These are phyloP conservation scores for Ascochyta viciae-villosae DNA, from an alignment of 2,329 filamentous ascomycete genomes.

Conservation along the genomic window DNA sequence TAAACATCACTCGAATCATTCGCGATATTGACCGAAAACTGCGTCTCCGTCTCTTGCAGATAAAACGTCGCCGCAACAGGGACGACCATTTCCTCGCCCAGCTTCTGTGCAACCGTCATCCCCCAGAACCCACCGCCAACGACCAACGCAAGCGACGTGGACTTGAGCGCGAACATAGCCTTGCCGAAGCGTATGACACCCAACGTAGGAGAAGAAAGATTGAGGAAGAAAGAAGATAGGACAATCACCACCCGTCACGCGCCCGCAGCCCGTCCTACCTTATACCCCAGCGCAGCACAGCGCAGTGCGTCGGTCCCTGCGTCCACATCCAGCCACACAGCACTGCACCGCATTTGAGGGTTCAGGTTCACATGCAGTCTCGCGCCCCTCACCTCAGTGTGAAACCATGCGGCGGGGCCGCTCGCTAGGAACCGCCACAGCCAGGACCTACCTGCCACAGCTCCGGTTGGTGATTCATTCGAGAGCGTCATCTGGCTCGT, in stretches of 20 bases:
- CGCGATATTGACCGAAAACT: conserved; percentile 46
- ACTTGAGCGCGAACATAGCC: not conserved
- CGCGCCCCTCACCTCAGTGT: conserved; percentile 6
- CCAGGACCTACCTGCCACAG: too few relatives aligned
- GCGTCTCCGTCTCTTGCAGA: conserved; percentile 40
- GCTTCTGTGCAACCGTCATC: conserved; percentile 12
- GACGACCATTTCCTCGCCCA: conserved; percentile 17
- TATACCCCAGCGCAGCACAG: not conserved
- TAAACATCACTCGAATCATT: conserved; percentile 44
- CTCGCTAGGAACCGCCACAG: not conserved
- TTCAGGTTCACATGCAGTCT: not conserved
- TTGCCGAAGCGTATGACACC: not conserved
- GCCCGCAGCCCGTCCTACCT: conserved; percentile 3
- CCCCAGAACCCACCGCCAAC: not conserved
- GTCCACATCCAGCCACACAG: conserved; percentile 1
- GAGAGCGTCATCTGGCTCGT: not conserved
- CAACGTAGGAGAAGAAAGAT: not conserved
- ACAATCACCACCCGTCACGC: not conserved
- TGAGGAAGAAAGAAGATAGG: not conserved
- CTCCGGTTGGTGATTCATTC: not conserved
- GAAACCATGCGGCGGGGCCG: not conserved
- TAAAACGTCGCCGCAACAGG: conserved; percentile 43
- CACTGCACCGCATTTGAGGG: not conserved
- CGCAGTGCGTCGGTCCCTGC: not conserved
- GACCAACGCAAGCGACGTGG: not conserved